These are phyloP conservation scores for Saturnispora hagleri DNA, from an alignment of 805 yeast genomes.

Conservation along the genomic window DNA sequence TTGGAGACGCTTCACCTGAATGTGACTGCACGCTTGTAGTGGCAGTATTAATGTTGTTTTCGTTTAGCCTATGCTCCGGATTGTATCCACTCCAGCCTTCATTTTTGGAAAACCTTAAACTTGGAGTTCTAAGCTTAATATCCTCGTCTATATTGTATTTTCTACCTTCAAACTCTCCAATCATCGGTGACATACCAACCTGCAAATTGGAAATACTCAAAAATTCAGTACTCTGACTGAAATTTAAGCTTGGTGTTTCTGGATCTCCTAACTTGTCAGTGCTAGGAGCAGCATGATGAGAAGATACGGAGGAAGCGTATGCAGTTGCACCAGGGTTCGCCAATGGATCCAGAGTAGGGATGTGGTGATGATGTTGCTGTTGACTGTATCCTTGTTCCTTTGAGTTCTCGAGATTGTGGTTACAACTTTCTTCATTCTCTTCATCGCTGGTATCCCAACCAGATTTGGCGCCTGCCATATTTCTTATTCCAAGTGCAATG, in stretches of 20 bases:
- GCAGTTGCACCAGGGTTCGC: not conserved
- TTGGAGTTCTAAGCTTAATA: constrained; percentile 4
- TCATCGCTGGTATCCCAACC: constrained; percentile 12
- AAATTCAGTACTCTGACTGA: not conserved
- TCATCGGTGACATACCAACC: constrained; percentile 10
- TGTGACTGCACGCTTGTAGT: not conserved
- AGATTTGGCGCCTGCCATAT: constrained; percentile 1
- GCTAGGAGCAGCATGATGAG: not conserved
- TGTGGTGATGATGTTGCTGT: not conserved
- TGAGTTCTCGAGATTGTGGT: not conserved
- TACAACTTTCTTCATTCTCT: not conserved
- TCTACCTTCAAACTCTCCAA: constrained; percentile 14
- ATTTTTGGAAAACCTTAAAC: not conserved
- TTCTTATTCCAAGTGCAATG: not conserved
- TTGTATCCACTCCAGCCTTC: not conserved
- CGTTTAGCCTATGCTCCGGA: not conserved
- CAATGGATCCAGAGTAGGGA: constrained; percentile 3
- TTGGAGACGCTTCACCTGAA: not conserved
- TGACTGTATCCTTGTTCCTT: not conserved
- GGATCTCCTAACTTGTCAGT: not conserved
- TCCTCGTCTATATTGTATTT: constrained; percentile 6
- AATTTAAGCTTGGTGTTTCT: constrained; percentile 2
- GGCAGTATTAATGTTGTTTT: not conserved
- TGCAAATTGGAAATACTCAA: not conserved
- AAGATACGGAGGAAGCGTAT: not conserved